Base-by-base conservation (phyloP, 768 basidiomycete genomes). In the Podaxis sp. region DNA sequence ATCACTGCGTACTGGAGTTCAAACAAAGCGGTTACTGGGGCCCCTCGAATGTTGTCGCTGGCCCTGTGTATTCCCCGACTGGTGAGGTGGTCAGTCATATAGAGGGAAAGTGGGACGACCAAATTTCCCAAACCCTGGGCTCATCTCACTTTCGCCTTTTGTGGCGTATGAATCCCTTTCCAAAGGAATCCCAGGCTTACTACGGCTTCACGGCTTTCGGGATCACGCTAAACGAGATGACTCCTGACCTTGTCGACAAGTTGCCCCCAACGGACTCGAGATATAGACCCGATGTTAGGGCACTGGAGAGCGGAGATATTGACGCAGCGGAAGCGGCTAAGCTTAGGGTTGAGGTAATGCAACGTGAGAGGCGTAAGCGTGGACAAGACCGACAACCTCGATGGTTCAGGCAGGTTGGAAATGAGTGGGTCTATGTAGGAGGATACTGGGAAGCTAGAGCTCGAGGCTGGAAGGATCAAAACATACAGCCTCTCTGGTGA, bases 51-150 rank as follows among this genome's bases (percentile, higher is more conserved):
- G 79, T 86, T 44, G 85, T 95, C 52, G 74, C 81, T 21, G 92
- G 90, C 4, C 70, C 76, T 4, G 77, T 93, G 27, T 70, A 82
- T 59, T 82, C 82, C 25, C 64, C 79, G 16, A 74, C 78, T 36
- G 88, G 87, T 23, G 73, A 84, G 5, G 74, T 80, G 10, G 73
- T 82, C 16, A 80, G 87, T 37, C 80, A 81, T 40, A 73, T 95
- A n/a, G 91, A 93, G 71, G 93, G 93, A 50, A 93, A 89, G 71
- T 95, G 93, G 93, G 90, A 95, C 68, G 89, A 93, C 61, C 85
- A 86, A 65, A 73, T 95, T 61, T 82, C 83, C n/a, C 86, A 85
- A 64, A 82, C 82, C 50, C 75, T 88, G 27, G 88, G 88, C 69
- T 75, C 82, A 16, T 86, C 83, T 2, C 84, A 88, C 70, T 83